Percentiles rank a stretch among this genome's conserved stretches.
Conservation (phyloP, 2,329 filamentous ascomycete species). For the Decorospora gaudefroyi region DNA sequence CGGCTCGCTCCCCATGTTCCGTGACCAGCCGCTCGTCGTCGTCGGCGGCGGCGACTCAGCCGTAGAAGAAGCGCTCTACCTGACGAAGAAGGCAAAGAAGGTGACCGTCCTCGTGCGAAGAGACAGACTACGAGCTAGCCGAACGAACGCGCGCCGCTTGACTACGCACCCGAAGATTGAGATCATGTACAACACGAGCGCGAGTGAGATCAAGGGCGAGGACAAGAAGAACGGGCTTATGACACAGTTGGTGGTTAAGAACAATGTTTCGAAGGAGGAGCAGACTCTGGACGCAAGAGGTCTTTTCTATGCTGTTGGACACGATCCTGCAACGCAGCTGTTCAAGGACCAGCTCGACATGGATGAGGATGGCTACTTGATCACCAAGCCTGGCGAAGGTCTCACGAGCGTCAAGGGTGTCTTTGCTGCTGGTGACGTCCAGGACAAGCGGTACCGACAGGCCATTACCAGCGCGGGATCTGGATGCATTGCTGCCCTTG, state of each 20-base stretch:
- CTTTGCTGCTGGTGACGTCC: constrained; percentile 95
- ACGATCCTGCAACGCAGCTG: constrained; percentile 88
- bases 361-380: constrained; percentile 87
- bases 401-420: constrained; percentile 88
- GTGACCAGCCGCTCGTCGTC: constrained; percentile 91
- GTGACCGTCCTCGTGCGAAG: constrained; percentile 91
- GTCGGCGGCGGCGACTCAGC: constrained; percentile 97
- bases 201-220: constrained; percentile 82
- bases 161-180: constrained; percentile 85
- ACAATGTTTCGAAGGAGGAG: constrained; percentile 73
- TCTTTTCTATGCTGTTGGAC: constrained; percentile 95
- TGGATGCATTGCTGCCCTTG: constrained; percentile 92
- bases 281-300: constrained; percentile 89
- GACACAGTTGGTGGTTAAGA: constrained; percentile 82
- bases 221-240: constrained; percentile 75
- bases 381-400: constrained; percentile 86
- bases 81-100: constrained; percentile 96
- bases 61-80: constrained; percentile 94
- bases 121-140: constrained; percentile 83
- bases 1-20: constrained; percentile 94
- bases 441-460: constrained; percentile 98
- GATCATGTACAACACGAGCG: constrained; percentile 82
- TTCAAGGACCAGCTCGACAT: constrained; percentile 89
- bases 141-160: constrained; percentile 88
- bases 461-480: constrained; percentile 96